phyloP scores from a whole-genome alignment of 305 asterid species.

The Coffea humblotiana region DNA sequence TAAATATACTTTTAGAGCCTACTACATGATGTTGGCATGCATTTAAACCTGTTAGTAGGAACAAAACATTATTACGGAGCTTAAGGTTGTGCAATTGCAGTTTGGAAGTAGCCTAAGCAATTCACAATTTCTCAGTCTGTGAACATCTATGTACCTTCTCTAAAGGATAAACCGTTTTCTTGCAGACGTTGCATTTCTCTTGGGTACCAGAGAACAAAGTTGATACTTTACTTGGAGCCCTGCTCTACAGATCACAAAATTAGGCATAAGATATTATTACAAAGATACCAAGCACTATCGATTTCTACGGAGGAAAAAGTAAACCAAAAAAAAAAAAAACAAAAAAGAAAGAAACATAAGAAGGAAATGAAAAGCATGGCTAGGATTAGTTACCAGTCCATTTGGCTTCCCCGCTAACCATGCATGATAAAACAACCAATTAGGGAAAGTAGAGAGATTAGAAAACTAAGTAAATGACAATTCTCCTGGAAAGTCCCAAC shows the following conservation, averaged over 20 bases:
- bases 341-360: too few species aligned
- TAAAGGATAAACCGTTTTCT: conserved; percentile 71
- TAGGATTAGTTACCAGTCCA: conserved; percentile 33
- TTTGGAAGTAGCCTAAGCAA: background rate
- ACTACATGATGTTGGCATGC: too few species aligned
- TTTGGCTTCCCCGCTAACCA: conserved; percentile 35
- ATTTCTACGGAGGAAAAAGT: background rate
- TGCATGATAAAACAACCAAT: conserved; percentile 8
- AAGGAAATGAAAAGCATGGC: background rate
- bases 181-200: conserved; percentile 73
- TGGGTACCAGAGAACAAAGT: conserved; percentile 70
- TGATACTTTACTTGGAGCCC: conserved; percentile 67
- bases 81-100: too few species aligned
- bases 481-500: conserved; percentile 1
- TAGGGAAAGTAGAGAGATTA: background rate
- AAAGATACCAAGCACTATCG: background rate
- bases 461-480: background rate
- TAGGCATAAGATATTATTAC: background rate
- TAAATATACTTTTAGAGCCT: too few species aligned
- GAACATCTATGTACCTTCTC: conserved; percentile 51
- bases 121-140: background rate
- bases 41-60: too few species aligned
- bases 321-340: background rate
- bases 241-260: conserved; percentile 31
- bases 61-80: too few species aligned